Conservation (phyloP, 176 grass and related monocot genomes). For the Ampelocalamus luodianensis region DNA sequence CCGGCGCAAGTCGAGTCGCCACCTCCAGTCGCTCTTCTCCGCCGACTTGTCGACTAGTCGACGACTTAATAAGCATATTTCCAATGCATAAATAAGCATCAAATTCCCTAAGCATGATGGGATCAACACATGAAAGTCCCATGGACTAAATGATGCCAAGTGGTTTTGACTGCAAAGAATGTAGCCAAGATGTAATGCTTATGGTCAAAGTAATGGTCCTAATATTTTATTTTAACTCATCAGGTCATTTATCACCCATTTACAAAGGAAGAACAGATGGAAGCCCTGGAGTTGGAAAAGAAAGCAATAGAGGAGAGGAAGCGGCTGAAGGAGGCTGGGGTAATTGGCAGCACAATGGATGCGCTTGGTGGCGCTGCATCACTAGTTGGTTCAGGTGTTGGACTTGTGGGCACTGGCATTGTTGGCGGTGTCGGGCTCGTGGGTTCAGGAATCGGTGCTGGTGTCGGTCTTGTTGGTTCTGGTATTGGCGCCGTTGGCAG, state of each 20-base stretch:
- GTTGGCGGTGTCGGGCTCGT: constrained; percentile 62
- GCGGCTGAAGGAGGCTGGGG: constrained; percentile 77
- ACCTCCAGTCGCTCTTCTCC: no score
- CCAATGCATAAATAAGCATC: background rate
- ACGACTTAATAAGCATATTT: background rate
- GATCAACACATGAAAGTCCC: background rate
- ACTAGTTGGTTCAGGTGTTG: constrained; percentile 80
- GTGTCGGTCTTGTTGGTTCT: constrained; percentile 64
- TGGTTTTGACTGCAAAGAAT: background rate
- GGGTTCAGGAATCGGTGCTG: constrained; percentile 62
- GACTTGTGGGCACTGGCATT: constrained; percentile 74
- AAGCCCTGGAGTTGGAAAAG: constrained; percentile 73
- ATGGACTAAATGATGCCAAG: background rate
- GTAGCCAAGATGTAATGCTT: background rate
- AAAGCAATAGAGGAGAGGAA: constrained; percentile 77
- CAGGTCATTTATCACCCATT: constrained; percentile 79
- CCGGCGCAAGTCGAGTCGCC: no score
- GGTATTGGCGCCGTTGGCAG: constrained; percentile 80
- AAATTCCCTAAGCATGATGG: background rate
- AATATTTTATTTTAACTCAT: constrained; percentile 29
- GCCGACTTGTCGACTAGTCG: no score
- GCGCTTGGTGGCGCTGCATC: constrained; percentile 82
- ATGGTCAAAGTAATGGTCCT: background rate
- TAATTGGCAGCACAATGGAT: constrained; percentile 97
- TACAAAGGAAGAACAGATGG: constrained; percentile 79